phyloP scores from a whole-genome alignment of 176 grass and related monocot species.

The Triticum urartu region DNA sequence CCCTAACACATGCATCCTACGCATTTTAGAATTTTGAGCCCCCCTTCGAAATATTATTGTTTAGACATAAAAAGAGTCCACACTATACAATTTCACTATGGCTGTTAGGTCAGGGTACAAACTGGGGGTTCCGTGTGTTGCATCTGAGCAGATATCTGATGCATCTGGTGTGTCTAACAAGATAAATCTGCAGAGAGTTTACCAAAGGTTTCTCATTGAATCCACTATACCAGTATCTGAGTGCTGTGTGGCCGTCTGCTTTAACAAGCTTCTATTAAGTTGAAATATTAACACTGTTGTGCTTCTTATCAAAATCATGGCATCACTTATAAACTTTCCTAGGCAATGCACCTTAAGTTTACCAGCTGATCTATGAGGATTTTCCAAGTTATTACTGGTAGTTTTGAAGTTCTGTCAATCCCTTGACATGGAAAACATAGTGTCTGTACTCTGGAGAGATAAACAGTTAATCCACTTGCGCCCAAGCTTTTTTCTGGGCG shows the following conservation, averaged over 20 bases:
- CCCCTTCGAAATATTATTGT: background rate
- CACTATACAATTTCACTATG: background rate
- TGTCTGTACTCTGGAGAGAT: background rate
- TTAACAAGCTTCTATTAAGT: background rate
- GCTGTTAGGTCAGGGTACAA: background rate
- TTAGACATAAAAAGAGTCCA: background rate
- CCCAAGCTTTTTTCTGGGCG: background rate
- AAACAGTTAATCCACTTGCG: background rate
- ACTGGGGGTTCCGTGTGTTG: background rate
- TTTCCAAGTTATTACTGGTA: conserved; percentile 3
- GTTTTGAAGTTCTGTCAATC: background rate
- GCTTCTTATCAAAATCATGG: background rate
- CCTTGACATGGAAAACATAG: background rate
- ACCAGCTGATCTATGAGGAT: background rate
- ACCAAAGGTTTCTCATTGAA: background rate
- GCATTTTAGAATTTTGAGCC: background rate
- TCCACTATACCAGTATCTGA: background rate
- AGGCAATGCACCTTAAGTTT: background rate
- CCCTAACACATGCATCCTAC: background rate
- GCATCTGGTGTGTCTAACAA: background rate
- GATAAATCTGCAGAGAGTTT: background rate
- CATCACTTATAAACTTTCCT: background rate
- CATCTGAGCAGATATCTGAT: background rate
- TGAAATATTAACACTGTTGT: background rate
- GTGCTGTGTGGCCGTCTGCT: background rate